Evolutionary conservation across 495 filamentous ascomycete genomes (phyloP), one percentile per base, ranked within the genome.

Genomic region (Hypoxylon lienhwacheense): DNA sequence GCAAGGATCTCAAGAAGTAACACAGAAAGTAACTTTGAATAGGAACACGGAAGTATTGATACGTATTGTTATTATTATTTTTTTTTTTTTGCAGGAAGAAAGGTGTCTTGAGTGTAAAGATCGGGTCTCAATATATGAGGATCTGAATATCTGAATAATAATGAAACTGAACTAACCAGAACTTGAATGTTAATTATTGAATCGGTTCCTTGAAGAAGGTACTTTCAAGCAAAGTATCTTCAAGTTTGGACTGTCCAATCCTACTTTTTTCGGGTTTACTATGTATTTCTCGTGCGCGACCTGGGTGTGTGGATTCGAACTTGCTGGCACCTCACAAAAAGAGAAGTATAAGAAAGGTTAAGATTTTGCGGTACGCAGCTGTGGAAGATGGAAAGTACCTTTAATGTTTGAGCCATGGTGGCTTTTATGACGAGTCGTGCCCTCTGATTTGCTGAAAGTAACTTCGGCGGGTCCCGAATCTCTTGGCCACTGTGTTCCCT

Each of bases 321-420:
- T 31, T n/a, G 44, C 50, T 60, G 39, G 45, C 39, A 49, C 50
- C 57, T 55, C 29, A 40, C 37, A 20, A 42, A 37, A 36, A 51
- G 52, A 61, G 47, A 50, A 50, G 41, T 35, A 34, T 49, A 51
- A 39, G 53, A 56, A 50, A 51, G 56, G 44, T 54, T 46, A 51
- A 55, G 51, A 61, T 47, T 61, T 49, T 15, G 29, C 35, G 57
- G 57, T 61, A 61, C 57, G 56, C 51, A 39, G 34, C 19, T 28
- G 40, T 61, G 45, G 57, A 47, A 41, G 50, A 34, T 47, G 35
- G 45, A 47, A 61, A 51, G 57, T 61, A 61, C 57, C 51, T 61
- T 61, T 61, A 61, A 55, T 55, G 51, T 41, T 61, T 36, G 57
- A 47, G 40, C 50, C 46, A 41, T 37, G 39, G 35, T 61, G 49